These are phyloP conservation scores for Mucuna pruriens DNA, from an alignment of 306 rosid species.

Conservation along the genomic window DNA sequence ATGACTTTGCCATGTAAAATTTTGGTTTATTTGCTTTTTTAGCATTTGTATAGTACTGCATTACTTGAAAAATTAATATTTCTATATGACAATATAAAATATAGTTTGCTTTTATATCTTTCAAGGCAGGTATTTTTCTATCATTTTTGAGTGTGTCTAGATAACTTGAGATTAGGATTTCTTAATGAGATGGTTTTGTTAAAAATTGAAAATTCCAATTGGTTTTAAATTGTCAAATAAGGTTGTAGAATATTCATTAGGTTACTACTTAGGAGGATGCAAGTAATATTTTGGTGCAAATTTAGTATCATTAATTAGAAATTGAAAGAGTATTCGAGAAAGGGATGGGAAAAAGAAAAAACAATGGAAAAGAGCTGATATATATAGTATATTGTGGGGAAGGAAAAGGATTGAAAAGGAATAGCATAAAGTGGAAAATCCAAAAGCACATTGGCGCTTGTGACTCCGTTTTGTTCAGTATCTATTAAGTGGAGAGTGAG, in stretches of 20 bases:
- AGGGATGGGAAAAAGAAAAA: background rate
- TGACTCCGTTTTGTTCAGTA: constrained; percentile 11
- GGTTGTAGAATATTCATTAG: constrained; percentile 8
- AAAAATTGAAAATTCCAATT: background rate
- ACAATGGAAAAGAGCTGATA: background rate
- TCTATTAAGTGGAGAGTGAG: constrained; percentile 41
- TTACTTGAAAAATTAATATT: background rate
- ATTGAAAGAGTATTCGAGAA: constrained; percentile 20
- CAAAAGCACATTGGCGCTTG: constrained; percentile 28
- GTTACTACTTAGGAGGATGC: constrained; percentile 29
- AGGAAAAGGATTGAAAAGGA: constrained; percentile 25
- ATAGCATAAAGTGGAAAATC: constrained; percentile 29
- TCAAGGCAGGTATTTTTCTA: background rate
- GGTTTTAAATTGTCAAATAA: background rate
- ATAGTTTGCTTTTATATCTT: background rate
- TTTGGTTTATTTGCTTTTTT: too few species aligned
- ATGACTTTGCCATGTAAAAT: too few species aligned
- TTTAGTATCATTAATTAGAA: background rate
- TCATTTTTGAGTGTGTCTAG: background rate
- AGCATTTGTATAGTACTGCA: too few species aligned
- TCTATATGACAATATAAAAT: background rate
- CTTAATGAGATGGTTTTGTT: background rate
- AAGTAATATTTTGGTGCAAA: constrained; percentile 10
- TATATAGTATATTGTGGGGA: background rate
- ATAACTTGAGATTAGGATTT: background rate